Percentiles rank a stretch among this genome's conserved stretches.
These are phyloP conservation scores for Candida saitoana DNA, from an alignment of 805 yeast species.

Conservation along the genomic window DNA sequence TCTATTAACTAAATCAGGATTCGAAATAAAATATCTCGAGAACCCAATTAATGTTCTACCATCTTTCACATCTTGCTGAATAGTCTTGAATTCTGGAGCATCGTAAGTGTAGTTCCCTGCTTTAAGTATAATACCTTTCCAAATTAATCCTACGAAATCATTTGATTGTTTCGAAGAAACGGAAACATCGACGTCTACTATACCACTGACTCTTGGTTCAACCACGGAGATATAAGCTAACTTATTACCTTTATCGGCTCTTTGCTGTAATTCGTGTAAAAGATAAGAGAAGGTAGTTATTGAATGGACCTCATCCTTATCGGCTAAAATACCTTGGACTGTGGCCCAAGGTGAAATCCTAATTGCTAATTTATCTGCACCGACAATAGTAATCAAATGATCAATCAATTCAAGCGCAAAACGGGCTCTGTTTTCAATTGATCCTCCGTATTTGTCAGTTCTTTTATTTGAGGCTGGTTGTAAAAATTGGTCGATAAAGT, in stretches of 20 bases:
- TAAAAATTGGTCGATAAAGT: conserved; percentile 19
- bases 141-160: conserved; percentile 20
- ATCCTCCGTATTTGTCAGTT: conserved; percentile 23
- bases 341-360: conserved; percentile 24
- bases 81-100: conserved; percentile 15
- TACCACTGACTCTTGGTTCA: conserved; percentile 31
- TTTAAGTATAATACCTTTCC: conserved; percentile 19
- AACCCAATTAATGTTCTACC: conserved; percentile 41
- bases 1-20: conserved; percentile 41
- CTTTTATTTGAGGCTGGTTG: conserved; percentile 16
- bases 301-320: conserved; percentile 22
- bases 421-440: conserved; percentile 18
- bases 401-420: conserved; percentile 18
- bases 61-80: conserved; percentile 11
- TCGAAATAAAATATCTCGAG: conserved; percentile 38
- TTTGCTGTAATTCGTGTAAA: conserved; percentile 26
- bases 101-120: conserved; percentile 19
- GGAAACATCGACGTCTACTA: conserved; percentile 19
- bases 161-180: conserved; percentile 10
- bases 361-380: conserved; percentile 14
- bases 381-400: conserved; percentile 11
- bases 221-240: conserved; percentile 35
- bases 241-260: conserved; percentile 22
- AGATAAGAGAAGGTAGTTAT: conserved; percentile 20
- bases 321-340: conserved; percentile 24